Conservation (phyloP, 1,139 yeast genomes). For the Sugiyamaella xylanicola region DNA sequence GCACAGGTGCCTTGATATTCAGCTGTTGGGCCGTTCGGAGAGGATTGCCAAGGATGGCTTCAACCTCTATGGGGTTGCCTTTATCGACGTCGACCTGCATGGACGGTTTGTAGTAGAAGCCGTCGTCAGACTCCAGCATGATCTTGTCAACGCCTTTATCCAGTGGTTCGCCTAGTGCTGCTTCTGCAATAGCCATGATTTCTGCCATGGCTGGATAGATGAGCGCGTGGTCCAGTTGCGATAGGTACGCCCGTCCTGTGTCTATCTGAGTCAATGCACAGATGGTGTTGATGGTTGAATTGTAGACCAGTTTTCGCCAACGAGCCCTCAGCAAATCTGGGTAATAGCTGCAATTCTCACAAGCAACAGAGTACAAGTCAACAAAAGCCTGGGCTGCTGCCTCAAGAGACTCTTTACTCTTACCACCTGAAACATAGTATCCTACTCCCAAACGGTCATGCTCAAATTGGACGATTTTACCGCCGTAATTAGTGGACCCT, state of each 20-base stretch:
- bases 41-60: conserved; percentile 73
- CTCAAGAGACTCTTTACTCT: conserved; percentile 30
- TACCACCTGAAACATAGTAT: conserved; percentile 43
- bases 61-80: conserved; percentile 70
- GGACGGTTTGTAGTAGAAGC: conserved; percentile 66
- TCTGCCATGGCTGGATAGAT: conserved; percentile 66
- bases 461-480: conserved; percentile 53
- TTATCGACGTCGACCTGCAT: conserved; percentile 74
- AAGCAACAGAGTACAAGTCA: conserved; percentile 51
- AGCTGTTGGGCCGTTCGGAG: conserved; percentile 58
- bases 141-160: conserved; percentile 50
- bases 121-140: conserved; percentile 63
- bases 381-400: conserved; percentile 50
- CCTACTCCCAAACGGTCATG: conserved; percentile 60
- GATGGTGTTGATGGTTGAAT: conserved; percentile 65
- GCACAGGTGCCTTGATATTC: conserved; percentile 59
- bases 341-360: conserved; percentile 46
- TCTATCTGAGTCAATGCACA: conserved; percentile 61
- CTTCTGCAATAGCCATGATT: conserved; percentile 59
- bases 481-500: conserved; percentile 61
- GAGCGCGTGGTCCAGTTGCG: conserved; percentile 50
- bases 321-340: conserved; percentile 50
- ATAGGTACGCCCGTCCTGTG: conserved; percentile 59
- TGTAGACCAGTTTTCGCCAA: conserved; percentile 75
- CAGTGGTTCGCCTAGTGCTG: conserved; percentile 54